Evolutionary conservation across 371 early-diverging fungal genomes (phyloP), one percentile per base, ranked within the genome.

Genomic region (Fennellomyces sp.): DNA sequence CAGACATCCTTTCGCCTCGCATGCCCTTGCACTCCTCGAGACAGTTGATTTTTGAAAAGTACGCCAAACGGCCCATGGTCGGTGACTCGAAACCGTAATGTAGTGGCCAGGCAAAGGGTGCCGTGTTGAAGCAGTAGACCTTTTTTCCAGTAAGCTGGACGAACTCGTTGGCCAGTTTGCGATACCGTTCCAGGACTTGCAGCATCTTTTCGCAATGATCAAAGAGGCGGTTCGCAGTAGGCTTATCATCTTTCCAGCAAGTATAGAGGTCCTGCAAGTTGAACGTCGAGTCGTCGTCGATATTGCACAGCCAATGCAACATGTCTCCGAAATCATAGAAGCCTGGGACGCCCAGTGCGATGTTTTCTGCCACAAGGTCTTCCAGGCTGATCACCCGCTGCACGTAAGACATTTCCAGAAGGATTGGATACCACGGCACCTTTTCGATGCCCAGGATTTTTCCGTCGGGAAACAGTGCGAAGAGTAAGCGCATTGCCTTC

Each of bases 341-440:
- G 3, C 72, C 74, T 0, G 75, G 61, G 2, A 72, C 65, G 11
- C 69, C 68, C 1, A 80, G 30, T 5, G 75, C 77, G 17, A 80
- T 56, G 42, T 76, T 76, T 33, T 72, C 68, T 11, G 56, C 58
- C 11, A 80, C 29, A 0, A 74, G 13, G 6, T 63, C 17, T 41
- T 80, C 75, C 17, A 80, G 38, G 17, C 60, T 45, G 5, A 63
- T 61, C 4, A 75, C 51, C 3, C 74, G 52, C 0, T 39, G 49
- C 7, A 52, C 62, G n/a, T 54, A 39, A 68, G 54, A 8, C 36
- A 39, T 0, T 58, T 61, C 15, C 63, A 41, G 25, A 50, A 54
- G 3, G 35, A 50, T 10, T 33, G 25, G 29, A 56, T 39, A 17
- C 55, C 64, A 21, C 61, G 56, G n/a, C n/a, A n/a, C n/a, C n/a